Evolutionary conservation across 1,284 basidiomycete species (phyloP).

Genomic region (Tylopilus sp.): DNA sequence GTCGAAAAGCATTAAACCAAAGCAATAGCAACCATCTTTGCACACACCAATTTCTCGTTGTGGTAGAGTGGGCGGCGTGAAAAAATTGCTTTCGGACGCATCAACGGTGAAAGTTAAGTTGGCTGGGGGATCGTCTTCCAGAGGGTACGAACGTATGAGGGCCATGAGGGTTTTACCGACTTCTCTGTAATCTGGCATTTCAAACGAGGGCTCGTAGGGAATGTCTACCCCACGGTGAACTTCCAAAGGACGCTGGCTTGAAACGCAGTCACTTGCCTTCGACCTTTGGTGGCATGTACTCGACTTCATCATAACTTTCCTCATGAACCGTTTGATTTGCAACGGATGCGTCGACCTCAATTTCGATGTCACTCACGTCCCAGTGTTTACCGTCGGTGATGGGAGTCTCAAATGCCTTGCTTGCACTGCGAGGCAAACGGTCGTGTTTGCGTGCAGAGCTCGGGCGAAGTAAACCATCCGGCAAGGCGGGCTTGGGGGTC

Average conservation of each 20-base stretch:
- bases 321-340: constrained; percentile 38
- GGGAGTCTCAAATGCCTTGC: constrained; percentile 61
- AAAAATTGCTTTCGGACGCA: constrained; percentile 29
- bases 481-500: constrained; percentile 32
- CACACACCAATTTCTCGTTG: constrained; percentile 37
- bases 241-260: not conserved
- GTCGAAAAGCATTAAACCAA: not conserved
- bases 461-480: constrained; percentile 43
- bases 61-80: constrained; percentile 19
- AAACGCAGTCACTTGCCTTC: constrained; percentile 43
- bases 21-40: not conserved
- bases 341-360: constrained; percentile 36
- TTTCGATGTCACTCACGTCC: constrained; percentile 65
- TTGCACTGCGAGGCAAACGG: constrained; percentile 42
- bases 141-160: constrained; percentile 39
- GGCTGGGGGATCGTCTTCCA: constrained; percentile 36
- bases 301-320: constrained; percentile 62
- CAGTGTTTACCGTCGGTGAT: constrained; percentile 63
- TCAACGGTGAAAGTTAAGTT: constrained; percentile 30
- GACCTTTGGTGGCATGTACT: constrained; percentile 73
- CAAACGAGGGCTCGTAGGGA: constrained; percentile 51
- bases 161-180: constrained; percentile 46
- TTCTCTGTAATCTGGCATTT: constrained; percentile 53
- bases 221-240: constrained; percentile 36
- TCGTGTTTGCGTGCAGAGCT: constrained; percentile 60